Evolutionary conservation across 2,329 filamentous ascomycete genomes (phyloP), one percentile per base, ranked within the genome.

Genomic region (Cadophora sp.): DNA sequence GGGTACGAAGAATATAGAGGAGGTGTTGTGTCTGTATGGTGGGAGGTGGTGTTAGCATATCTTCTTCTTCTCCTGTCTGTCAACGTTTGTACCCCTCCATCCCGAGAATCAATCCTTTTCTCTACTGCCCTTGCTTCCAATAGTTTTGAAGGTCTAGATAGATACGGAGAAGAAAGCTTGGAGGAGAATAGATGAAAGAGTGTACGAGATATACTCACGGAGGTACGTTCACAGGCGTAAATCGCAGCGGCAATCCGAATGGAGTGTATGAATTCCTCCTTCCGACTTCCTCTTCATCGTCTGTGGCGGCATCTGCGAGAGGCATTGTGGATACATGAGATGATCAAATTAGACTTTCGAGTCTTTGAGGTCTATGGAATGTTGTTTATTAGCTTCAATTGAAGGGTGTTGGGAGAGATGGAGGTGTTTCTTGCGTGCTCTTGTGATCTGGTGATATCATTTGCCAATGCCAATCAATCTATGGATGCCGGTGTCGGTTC

Each of bases 161-260:
- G n/a, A n/a, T n/a, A n/a, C n/a, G n/a, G n/a, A n/a, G n/a, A n/a
- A n/a, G n/a, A n/a, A 37, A 34, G 14, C 53, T 58, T 24, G 27
- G 16, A 27, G 11, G 22, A 27, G 1, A 27, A 11, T 11, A 26
- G 22, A 53, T 27, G 12, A 16, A 12, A 24, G n/a, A 48, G 31
- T 46, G 14, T 22, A 40, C 11, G 31, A 19, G 24, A 4, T n/a
- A 7, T 56, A 69, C 71, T 34, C 66, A 74, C 71, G 56, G 55
- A 16, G 64, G 14, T 27, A 73, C 70, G 46, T 69, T 43, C 9
- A 86, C 85, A 69, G 81, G 82, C 22, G 79, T 73, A 55, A 81
- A 76, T 58, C 83, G 62, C 7, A 73, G 79, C n/a, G 82, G 81
- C 70, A 84, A 84, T 72, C 86, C 83, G 64, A 87, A 77, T 1